phyloP scores from a whole-genome alignment of 306 rosid genomes.

The Malus sylvestris region DNA sequence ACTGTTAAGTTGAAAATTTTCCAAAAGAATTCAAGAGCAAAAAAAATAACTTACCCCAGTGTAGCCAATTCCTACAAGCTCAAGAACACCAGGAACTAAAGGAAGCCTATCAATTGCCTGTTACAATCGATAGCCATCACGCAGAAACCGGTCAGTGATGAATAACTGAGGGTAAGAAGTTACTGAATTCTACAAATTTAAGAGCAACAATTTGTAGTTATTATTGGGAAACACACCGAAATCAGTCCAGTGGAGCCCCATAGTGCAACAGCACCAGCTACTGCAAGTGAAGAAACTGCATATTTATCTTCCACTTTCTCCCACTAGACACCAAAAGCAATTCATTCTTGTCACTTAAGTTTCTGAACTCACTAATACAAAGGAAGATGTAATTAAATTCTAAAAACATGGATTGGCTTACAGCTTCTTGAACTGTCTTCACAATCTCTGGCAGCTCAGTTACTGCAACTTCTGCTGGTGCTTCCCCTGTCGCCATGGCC shows the following conservation, averaged over 20 bases:
- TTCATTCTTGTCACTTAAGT: constrained; percentile 4
- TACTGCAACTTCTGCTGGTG: constrained; percentile 59
- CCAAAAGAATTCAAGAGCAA: not conserved
- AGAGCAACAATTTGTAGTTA: not conserved
- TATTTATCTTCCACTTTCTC: constrained; percentile 90
- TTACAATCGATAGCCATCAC: not conserved
- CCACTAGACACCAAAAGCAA: constrained; percentile 44
- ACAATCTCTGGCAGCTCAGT: constrained; percentile 65
- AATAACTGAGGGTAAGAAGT: not conserved
- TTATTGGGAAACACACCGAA: constrained; percentile 38
- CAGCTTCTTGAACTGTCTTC: constrained; percentile 58
- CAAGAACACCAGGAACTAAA: constrained; percentile 77
- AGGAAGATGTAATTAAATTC: not conserved
- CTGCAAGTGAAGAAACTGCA: constrained; percentile 65
- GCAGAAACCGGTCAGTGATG: not conserved
- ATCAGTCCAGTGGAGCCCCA: constrained; percentile 71
- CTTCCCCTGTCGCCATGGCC: constrained; percentile 93
- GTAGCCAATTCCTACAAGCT: constrained; percentile 83
- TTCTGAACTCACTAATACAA: not conserved
- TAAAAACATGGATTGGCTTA: constrained; percentile 17
- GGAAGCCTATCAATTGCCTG: constrained; percentile 98
- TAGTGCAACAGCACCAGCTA: constrained; percentile 52
- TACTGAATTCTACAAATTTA: not conserved
- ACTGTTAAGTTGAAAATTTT: not conserved
- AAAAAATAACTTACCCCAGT: constrained; percentile 56